These are phyloP conservation scores for Lichtheimia hyalospora DNA, from an alignment of 371 early-diverging fungal species.

Conservation along the genomic window DNA sequence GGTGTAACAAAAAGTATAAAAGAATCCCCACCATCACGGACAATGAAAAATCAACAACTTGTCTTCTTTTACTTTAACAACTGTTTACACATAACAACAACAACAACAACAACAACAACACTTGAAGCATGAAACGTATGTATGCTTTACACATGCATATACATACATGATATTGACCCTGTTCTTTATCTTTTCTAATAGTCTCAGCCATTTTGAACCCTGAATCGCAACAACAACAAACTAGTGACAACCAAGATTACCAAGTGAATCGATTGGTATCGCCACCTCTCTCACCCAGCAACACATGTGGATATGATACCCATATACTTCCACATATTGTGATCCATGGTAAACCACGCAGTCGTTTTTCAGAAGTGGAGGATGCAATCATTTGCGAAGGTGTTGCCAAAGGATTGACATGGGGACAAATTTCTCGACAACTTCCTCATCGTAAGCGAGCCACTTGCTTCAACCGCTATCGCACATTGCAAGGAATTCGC, in stretches of 20 bases:
- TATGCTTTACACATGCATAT: background rate
- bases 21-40: background rate
- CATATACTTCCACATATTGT: conserved; percentile 3
- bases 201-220: conserved; percentile 52
- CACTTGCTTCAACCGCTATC: conserved; percentile 51
- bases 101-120: background rate
- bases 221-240: conserved; percentile 12
- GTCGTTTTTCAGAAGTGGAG: conserved; percentile 47
- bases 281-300: conserved; percentile 37
- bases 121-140: conserved; percentile 36
- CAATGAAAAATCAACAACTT: background rate
- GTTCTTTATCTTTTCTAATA: conserved; percentile 3
- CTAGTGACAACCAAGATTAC: background rate
- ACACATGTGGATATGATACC: conserved; percentile 1
- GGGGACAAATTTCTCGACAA: conserved; percentile 53
- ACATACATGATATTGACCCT: background rate
- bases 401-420: conserved; percentile 47
- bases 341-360: conserved; percentile 42
- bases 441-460: conserved; percentile 55
- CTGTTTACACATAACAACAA: background rate
- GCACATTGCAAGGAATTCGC: conserved; percentile 50
- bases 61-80: too few species aligned
- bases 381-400: conserved; percentile 52
- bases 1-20: too few species aligned
- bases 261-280: conserved; percentile 20